Evolutionary conservation across 306 rosid genomes (phyloP), one percentile per base, ranked within the genome.

Genomic region (Pyrus communis): DNA sequence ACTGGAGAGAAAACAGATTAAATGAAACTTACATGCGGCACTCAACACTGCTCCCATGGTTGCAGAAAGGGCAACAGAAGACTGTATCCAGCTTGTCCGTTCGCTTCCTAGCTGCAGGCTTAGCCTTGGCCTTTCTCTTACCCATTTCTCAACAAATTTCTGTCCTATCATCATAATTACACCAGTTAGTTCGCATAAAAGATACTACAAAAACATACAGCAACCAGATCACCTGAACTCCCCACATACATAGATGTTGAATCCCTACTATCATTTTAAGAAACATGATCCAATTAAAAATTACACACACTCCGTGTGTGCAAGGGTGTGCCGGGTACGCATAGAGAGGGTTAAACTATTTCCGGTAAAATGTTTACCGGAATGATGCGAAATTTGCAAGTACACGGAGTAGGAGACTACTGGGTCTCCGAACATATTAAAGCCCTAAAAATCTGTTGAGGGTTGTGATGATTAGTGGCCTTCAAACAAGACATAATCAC

Each of bases 81-180:
- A 92, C 97, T 46, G 97, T 92, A 74, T 95, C 99, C 61, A 95
- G 97, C 92, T 92, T 95, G 80, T 92, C 99, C 96, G 88, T 92
- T 43, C 99, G 88, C 84, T 95, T 95, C 89, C 84, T 95, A 22
- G 97, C 96, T 52, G 96, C 87, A 10, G 99, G 97, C 92, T 95
- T 95, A 38, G 99, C 85, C 69, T 90, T 90, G 38, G 99, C 86
- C 88, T 95, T 95, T 73, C 99, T 89, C 88, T 95, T 95, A n/a
- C 99, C 99, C 99, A 95, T 93, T 15, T 74, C 76, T 83, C 80
- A 75, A 42, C 80, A 17, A 82, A 4, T 18, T 75, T 78, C 86
- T 83, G 85, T 71, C 65, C 42, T 42, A 59, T 67, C 6, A 67
- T 54, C 70, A 76, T 67, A 9, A n/a, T 74, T 35, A 62, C 9